phyloP scores from a whole-genome alignment of 2,329 filamentous ascomycete genomes.

The Sporothrix sp. region DNA sequence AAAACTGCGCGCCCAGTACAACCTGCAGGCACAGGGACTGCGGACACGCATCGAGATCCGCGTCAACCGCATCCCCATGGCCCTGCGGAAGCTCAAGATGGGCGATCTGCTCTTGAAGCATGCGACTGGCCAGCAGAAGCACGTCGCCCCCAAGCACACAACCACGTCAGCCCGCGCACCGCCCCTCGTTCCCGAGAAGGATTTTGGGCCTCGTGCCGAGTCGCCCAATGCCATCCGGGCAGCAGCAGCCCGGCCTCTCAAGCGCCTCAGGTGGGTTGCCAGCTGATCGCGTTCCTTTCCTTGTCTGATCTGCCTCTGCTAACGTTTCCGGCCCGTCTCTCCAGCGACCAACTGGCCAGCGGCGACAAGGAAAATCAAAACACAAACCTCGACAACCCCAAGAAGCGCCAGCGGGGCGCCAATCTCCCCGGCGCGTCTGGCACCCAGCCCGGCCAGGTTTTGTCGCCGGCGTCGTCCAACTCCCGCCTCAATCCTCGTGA shows the following conservation, averaged over 20 bases:
- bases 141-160: conserved; percentile 20
- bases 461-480: conserved; percentile 78
- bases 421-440: conserved; percentile 27
- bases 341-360: conserved; percentile 53
- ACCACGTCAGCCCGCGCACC: conserved; percentile 23
- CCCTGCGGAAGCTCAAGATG: conserved; percentile 71
- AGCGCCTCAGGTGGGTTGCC: conserved; percentile 41
- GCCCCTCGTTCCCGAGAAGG: conserved; percentile 43
- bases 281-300: not conserved
- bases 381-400: conserved; percentile 51
- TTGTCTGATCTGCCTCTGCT: conserved; percentile 19
- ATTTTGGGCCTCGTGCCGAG: conserved; percentile 20
- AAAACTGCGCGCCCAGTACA: conserved; percentile 80
- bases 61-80: conserved; percentile 79
- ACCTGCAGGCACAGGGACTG: conserved; percentile 75
- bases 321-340: conserved; percentile 19
- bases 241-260: conserved; percentile 27
- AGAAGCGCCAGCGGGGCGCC: conserved; percentile 51
- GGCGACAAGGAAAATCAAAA: conserved; percentile 70
- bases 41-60: conserved; percentile 83
- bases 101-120: conserved; percentile 58
- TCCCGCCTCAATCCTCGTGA: conserved; percentile 54
- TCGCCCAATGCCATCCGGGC: conserved; percentile 1
- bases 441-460: conserved; percentile 43
- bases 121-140: conserved; percentile 33